Evolutionary conservation across 768 basidiomycete genomes (phyloP).

Genomic region (Lentinus tigrinus): DNA sequence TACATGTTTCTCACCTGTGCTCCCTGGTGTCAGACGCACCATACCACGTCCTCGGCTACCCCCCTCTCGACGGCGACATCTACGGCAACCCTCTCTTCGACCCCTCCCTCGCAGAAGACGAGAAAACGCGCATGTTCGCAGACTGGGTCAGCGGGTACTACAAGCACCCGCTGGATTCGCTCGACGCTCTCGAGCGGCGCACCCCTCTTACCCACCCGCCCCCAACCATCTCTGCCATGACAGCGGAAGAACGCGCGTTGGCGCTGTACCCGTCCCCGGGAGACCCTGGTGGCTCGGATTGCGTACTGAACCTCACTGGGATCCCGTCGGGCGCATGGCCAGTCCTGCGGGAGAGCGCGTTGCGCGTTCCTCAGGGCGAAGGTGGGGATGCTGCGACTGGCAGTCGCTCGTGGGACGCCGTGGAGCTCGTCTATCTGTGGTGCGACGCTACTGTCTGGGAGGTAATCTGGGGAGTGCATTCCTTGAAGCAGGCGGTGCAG

Average conservation of each 20-base stretch:
- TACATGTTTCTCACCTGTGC: neutral
- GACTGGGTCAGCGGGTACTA: constrained; percentile 12
- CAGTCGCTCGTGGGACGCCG: neutral
- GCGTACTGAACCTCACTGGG: constrained; percentile 1
- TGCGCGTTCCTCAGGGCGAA: constrained; percentile 7
- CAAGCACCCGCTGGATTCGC: neutral
- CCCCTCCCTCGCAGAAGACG: neutral
- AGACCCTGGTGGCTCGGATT: constrained; percentile 17
- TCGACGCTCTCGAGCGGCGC: constrained; percentile 13
- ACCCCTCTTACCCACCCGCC: constrained; percentile 2
- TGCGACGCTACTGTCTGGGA: neutral
- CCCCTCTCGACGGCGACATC: neutral
- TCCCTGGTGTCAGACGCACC: neutral
- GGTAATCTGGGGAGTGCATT: neutral
- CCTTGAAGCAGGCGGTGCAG: neutral
- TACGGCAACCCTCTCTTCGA: constrained; percentile 10
- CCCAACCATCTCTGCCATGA: constrained; percentile 13
- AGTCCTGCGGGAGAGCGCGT: neutral
- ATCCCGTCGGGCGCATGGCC: constrained; percentile 6
- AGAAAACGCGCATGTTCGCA: neutral
- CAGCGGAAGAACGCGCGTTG: constrained; percentile 1
- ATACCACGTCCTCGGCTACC: neutral
- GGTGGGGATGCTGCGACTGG: no score
- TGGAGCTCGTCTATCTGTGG: constrained; percentile 1
- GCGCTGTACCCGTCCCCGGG: constrained; percentile 5